A percentile compares a stretch with the other conserved stretches of the same genome.
Conservation (phyloP, 140 eudicot species). For the Ambrosia hybrid region DNA sequence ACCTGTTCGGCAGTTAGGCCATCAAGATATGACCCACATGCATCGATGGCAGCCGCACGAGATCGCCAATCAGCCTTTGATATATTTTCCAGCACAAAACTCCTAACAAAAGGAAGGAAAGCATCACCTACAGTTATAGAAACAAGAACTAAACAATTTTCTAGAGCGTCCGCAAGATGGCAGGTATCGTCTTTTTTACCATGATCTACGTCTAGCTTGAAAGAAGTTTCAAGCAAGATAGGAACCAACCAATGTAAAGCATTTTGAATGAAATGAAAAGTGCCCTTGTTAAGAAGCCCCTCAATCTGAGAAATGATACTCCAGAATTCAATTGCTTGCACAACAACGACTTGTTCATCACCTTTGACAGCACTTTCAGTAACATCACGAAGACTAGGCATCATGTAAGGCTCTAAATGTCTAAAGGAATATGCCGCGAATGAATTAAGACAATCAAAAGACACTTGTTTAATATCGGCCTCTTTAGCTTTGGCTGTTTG, state of each 20-base stretch:
- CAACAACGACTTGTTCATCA: slow-evolving; percentile 77
- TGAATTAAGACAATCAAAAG: slow-evolving; percentile 77
- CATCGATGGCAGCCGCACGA: slow-evolving; percentile 79
- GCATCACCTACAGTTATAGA: slow-evolving; percentile 90
- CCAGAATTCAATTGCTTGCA: slow-evolving; percentile 91
- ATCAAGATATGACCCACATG: slow-evolving; percentile 77
- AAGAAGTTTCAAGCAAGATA: slow-evolving; percentile 70
- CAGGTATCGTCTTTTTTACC: slow-evolving; percentile 93
- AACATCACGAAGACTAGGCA: slow-evolving; percentile 62
- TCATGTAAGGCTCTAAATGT: slow-evolving; percentile 29
- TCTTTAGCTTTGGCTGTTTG: slow-evolving; percentile 50
- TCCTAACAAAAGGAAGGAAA: slow-evolving; percentile 84
- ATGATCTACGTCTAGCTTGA: slow-evolving; percentile 93
- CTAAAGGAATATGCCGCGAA: slow-evolving; percentile 67
- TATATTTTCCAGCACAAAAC: slow-evolving; percentile 72
- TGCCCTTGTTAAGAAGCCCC: slow-evolving; percentile 32
- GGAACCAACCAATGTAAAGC: slow-evolving; percentile 87
- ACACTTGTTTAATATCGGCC: slow-evolving; percentile 81
- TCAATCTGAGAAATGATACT: slow-evolving; percentile 77
- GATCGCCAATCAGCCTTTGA: slow-evolving; percentile 80
- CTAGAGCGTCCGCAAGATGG: slow-evolving; percentile 92
- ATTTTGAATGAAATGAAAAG: slow-evolving; percentile 61
- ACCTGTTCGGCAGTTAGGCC: slow-evolving; percentile 63
- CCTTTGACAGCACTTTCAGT: slow-evolving; percentile 80
- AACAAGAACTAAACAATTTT: slow-evolving; percentile 85